Conservation (phyloP, 345 rosid species). For the Melaleuca quinquenervia region DNA sequence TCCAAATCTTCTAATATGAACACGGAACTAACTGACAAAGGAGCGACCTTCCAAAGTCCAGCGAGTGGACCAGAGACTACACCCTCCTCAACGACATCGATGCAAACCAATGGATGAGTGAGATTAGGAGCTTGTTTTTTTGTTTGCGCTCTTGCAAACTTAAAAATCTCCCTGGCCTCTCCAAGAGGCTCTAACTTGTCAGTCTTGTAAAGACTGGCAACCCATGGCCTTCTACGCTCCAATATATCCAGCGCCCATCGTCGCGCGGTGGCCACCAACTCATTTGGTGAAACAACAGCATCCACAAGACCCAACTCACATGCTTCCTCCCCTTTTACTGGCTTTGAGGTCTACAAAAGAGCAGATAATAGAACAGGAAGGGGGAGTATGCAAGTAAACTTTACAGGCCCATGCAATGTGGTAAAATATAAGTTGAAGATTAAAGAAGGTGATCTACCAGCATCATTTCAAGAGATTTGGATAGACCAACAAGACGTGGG, state of each 20-base stretch:
- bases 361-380: neutral
- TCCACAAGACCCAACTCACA: constrained; percentile 71
- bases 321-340: constrained; percentile 75
- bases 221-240: constrained; percentile 76
- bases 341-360: constrained; percentile 63
- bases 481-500: constrained; percentile 96
- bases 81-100: constrained; percentile 79
- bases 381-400: neutral
- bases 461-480: constrained; percentile 93
- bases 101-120: constrained; percentile 80
- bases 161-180: constrained; percentile 91
- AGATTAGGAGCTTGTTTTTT: constrained; percentile 78
- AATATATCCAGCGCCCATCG: constrained; percentile 76
- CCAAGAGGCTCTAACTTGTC: constrained; percentile 88
- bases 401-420: neutral
- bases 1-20: neutral
- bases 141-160: constrained; percentile 78
- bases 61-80: constrained; percentile 77
- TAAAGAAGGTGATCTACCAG: constrained; percentile 42
- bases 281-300: constrained; percentile 64
- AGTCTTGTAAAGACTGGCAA: constrained; percentile 60
- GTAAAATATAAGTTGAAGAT: constrained; percentile 1
- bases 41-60: constrained; percentile 73
- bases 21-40: neutral
- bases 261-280: constrained; percentile 62